Evolutionary conservation across 495 filamentous ascomycete genomes (phyloP), one percentile per base, ranked within the genome.

Genomic region (Aspergillus conjunctus): DNA sequence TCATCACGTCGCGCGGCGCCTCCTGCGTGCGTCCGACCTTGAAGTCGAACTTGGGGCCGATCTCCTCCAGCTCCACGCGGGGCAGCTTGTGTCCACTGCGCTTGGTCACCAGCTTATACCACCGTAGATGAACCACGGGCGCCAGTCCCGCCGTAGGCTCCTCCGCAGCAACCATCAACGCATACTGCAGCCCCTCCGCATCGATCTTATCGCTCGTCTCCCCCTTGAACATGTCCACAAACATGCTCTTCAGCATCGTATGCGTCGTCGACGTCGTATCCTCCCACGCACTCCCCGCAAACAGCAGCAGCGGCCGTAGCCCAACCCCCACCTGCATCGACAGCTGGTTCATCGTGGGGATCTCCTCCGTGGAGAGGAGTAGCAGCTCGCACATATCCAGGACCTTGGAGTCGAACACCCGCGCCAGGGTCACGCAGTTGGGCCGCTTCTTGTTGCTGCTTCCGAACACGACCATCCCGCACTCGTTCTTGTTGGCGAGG

Each of bases 11-110:
- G 49, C 83, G 80, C 44, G 96, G 87, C 11, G 94, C 84, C 71
- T 91, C 85, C 69, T 85, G 87, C n/a, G 83, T 74, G 58, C 94
- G 86, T 31, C 94, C 91, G 52, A 97, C 75, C 63, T 87, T 87
- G 79, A 97, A 95, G 74, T 98, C 94, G 71, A 98, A 91, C 70
- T 95, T 85, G 48, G 95, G 93, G 1, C 94, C 94, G 76, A 96
- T 93, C 80, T 96, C 92, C 74, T 97, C 91, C 53, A 97, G 77
- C 76, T 98, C 94, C 10, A 98, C 90, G 37, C 91, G 82, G 2
- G 94, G 94, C 18, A 97, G 77, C 68, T 87, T 89, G 77, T 92
- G 89, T 18, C 92, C 93, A 65, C 88, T 91, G 57, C 85, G 87
- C 81, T 90, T 91, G 51, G 94, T 98, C 60, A 81, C 75, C 62